Evolutionary conservation across 2,329 filamentous ascomycete genomes (phyloP), one percentile per base, ranked within the genome.

Genomic region (Fusarium falciforme): DNA sequence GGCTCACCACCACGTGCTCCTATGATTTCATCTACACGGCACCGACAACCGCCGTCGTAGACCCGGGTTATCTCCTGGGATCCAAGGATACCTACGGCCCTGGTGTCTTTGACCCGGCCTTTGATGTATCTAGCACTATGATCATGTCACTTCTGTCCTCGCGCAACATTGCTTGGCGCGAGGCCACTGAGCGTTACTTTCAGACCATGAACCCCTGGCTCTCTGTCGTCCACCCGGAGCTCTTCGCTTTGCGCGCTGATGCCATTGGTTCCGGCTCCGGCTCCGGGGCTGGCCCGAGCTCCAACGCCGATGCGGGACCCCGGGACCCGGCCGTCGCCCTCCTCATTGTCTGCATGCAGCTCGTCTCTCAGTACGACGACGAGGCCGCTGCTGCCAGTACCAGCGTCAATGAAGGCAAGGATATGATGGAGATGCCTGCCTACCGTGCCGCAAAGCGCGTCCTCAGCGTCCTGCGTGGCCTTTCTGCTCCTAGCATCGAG

Each of bases 261-360:
- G 67, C 17, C 40, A 66, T 70, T 36, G 61, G 52, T 42, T 36
- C 69, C 49, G 67, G 16, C 25, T 33, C 68, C 27, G 55, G 58
- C 22, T 54, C 68, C 52, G 57, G 40, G 36, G 22, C 67, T 47
- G 62, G 20, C 14, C 33, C 66, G 29, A 61, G 66, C 31, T 52
- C 70, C 55, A 64, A 49, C 31, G 49, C 75, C 33, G 76, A 62
- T 47, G 54, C 70, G 40, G 66, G 67, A 6, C 76, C 74, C 36
- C 71, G 68, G 27, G 73, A 80, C 35, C 74, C 78, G 14, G 80
- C 80, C 17, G 60, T 83, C 20, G 84, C 84, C 25, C 78, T 86
- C 29, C 79, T 86, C 49, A 75, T 85, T 29, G 80, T 85, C 27
- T 83, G 83, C 62, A 86, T 86, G 82, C 82, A 85, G 64, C 81